These are phyloP conservation scores for Cyclotella choctawhatcheeana DNA, from an alignment of 108 stramenopile genomes.

Conservation along the genomic window DNA sequence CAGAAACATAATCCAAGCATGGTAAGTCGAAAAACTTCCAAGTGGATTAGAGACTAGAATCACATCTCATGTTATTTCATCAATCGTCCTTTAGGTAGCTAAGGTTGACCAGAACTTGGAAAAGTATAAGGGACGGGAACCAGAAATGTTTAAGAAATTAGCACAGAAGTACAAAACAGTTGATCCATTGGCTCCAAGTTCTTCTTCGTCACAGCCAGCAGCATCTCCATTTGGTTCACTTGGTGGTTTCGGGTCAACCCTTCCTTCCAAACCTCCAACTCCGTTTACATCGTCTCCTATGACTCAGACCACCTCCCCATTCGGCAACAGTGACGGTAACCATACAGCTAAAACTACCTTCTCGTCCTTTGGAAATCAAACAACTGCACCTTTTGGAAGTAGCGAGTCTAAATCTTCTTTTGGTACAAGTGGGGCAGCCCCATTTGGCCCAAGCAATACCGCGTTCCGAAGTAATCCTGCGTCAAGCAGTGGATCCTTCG, in stretches of 20 bases:
- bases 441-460: conserved; percentile 17
- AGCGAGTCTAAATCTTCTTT: conserved; percentile 30
- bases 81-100: too few relatives aligned
- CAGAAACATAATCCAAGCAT: conserved; percentile 73
- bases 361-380: conserved; percentile 44
- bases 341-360: conserved; percentile 3
- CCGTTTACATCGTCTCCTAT: conserved; percentile 3
- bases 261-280: neutral
- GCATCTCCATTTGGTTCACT: conserved; percentile 15
- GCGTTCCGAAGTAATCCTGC: neutral
- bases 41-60: too few relatives aligned
- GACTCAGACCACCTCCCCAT: neutral
- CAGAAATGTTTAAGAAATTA: conserved; percentile 70
- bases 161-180: conserved; percentile 67
- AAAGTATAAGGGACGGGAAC: conserved; percentile 81
- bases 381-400: conserved; percentile 6
- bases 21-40: too few relatives aligned
- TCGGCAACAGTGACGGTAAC: neutral
- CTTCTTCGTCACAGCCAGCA: conserved; percentile 6
- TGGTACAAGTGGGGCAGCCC: conserved; percentile 16
- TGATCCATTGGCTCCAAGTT: conserved; percentile 68
- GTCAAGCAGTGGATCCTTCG: conserved; percentile 10
- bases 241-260: conserved; percentile 39
- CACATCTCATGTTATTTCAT: too few relatives aligned
- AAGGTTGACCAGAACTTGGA: conserved; percentile 61